Base-by-base conservation (phyloP, 2,329 filamentous ascomycete genomes). In the Stemphylium vesicarium region DNA sequence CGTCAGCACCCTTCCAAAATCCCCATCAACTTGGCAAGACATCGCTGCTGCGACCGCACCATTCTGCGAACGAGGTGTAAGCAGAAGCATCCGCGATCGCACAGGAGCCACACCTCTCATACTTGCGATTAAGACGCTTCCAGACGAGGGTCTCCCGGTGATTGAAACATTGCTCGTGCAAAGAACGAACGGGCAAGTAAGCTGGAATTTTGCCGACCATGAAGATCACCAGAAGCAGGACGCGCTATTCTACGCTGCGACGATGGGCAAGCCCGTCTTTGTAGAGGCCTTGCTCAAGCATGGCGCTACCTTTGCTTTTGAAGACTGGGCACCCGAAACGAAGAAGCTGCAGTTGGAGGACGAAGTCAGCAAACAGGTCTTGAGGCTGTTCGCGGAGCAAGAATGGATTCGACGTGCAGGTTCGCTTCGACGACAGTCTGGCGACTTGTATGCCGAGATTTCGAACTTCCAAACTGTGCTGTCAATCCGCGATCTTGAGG, bases 21-120 rank as follows among this genome's bases (percentile, higher is more conserved):
- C 50, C 1, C 51, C 69, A 2, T 55, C 58, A 4, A 65, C 60
- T 2, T 74, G 72, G 71, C 47, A 56, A 38, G 62, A 73, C 18
- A 63, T 74, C 15, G 69, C 67, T 12, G 41, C 53, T 16, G 62
- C 66, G 11, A 59, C 53, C 0, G 55, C 37, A 4, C 57, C 63
- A 13, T 73, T 74, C 44, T 74, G 72, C 41, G 65, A 69, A 36
- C 62, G 62, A 31, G 69, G 70, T 31, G 59, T 69, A 2, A 71
- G 71, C 45, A 63, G 71, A 31, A 73, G 64, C 39, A 71, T 73
- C 59, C 66, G 72, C 16, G 68, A 74, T 50, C 56, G 62, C 35
- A 67, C 66, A 4, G 72, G 72, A 7, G 70, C 71, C 0, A 73
- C 71, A 9, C 70, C 72, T 20, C 66, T 74, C n/a, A 74, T 74